Evolutionary conservation across 495 filamentous ascomycete genomes (phyloP).

Genomic region (Durotheca rogersii): DNA sequence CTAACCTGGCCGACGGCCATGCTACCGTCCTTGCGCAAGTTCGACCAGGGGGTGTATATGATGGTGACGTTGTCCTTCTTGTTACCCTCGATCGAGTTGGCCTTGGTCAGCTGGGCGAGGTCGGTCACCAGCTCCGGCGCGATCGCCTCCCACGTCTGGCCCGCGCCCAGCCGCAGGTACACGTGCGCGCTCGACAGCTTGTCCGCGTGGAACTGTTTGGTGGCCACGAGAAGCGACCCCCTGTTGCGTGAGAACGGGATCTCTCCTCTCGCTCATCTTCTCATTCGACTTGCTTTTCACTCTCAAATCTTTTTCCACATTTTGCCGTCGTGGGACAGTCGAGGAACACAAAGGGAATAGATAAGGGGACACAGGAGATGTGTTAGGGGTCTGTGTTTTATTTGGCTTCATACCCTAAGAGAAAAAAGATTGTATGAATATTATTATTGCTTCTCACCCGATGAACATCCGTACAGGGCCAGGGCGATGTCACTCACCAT

Average conservation of each 20-base stretch:
- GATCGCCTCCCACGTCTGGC: conserved; percentile 83
- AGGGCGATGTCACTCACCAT: conserved; percentile 60
- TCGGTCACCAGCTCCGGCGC: conserved; percentile 74
- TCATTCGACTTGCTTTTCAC: no score
- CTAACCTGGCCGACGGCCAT: conserved; percentile 96
- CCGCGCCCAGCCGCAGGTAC: conserved; percentile 81
- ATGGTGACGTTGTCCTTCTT: conserved; percentile 97
- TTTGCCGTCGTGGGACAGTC: no score
- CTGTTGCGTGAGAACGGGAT: conserved; percentile 20
- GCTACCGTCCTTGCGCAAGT: conserved; percentile 90
- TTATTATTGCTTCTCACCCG: no score
- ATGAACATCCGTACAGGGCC: conserved; percentile 1
- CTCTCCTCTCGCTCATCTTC: background rate
- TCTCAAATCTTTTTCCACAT: no score
- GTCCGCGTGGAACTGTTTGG: conserved; percentile 95
- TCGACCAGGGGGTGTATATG: conserved; percentile 98
- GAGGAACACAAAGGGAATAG: no score
- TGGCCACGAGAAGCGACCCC: conserved; percentile 4
- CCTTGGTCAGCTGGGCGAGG: conserved; percentile 93
- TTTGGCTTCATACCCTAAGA: conserved; percentile 31
- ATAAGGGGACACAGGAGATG: no score
- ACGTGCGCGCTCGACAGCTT: conserved; percentile 96
- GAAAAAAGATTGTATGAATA: conserved; percentile 7
- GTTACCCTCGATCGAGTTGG: conserved; percentile 98
- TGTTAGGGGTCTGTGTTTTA: no score